Conservation (phyloP, 352 stramenopile genomes). For the Pythium monospermum region DNA sequence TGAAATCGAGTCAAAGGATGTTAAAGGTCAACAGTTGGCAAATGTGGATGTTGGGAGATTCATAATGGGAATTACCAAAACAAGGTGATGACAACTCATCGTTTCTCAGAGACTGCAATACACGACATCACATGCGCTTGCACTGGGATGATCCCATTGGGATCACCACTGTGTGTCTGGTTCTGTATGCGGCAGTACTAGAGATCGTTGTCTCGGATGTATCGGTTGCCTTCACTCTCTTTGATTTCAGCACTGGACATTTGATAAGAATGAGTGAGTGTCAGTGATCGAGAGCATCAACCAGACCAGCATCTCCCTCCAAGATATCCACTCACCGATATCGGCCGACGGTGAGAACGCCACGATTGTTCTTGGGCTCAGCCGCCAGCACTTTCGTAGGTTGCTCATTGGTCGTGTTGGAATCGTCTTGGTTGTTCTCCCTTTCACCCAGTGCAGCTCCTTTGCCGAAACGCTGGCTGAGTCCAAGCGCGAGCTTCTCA, state of each 20-base stretch:
- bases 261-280: constrained; percentile 4
- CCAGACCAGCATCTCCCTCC: not conserved
- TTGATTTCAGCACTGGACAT: constrained; percentile 87
- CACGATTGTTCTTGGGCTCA: constrained; percentile 54
- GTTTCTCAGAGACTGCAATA: too few relatives aligned
- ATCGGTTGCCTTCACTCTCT: constrained; percentile 84
- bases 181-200: constrained; percentile 29
- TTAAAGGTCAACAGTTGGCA: constrained; percentile 8
- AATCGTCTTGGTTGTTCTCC: constrained; percentile 25
- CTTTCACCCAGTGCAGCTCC: constrained; percentile 32
- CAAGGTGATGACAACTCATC: too few relatives aligned
- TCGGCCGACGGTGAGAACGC: constrained; percentile 73
- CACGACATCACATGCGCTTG: too few relatives aligned
- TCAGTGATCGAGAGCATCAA: not conserved
- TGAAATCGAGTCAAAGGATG: constrained; percentile 11
- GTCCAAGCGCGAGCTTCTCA: constrained; percentile 70
- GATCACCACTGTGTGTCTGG: too few relatives aligned
- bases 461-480: constrained; percentile 73
- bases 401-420: constrained; percentile 1
- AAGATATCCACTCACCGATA: constrained; percentile 49
- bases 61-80: too few relatives aligned
- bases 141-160: too few relatives aligned
- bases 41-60: not conserved
- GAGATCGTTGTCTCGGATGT: constrained; percentile 83
- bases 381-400: constrained; percentile 22